Conservation (phyloP, 1,139 yeast species). For the Blastobotrys ciferrii region DNA sequence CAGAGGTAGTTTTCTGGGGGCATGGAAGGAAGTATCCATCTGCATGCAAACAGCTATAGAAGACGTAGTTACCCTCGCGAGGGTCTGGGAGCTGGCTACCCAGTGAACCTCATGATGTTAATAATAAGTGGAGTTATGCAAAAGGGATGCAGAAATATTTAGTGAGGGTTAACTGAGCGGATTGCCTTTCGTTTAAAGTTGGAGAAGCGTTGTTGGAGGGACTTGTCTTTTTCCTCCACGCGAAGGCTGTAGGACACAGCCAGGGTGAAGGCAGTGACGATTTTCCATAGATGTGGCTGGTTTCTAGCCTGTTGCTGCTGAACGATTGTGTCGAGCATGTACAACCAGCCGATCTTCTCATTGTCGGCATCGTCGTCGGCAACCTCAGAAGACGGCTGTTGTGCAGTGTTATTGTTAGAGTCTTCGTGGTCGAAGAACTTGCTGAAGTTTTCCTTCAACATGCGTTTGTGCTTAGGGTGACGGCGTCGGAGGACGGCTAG, state of each 20-base stretch:
- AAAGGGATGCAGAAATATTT: no score
- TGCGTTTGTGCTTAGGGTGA: conserved; percentile 22
- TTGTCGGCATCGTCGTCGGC: conserved; percentile 26
- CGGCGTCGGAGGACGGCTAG: conserved; percentile 22
- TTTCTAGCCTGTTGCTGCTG: conserved; percentile 3
- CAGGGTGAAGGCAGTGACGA: conserved; percentile 23
- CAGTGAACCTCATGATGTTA: no score
- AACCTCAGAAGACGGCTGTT: conserved; percentile 7
- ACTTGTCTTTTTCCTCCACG: conserved; percentile 14
- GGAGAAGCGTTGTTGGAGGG: conserved; percentile 11
- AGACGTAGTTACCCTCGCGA: no score
- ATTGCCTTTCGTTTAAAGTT: conserved; percentile 13
- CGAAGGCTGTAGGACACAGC: conserved; percentile 23
- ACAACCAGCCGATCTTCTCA: conserved; percentile 30
- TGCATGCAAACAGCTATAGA: no score
- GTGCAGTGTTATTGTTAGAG: background rate
- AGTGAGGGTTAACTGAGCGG: background rate
- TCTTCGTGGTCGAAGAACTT: conserved; percentile 10
- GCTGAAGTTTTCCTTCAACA: conserved; percentile 14
- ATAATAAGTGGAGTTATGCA: no score
- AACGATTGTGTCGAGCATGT: conserved; percentile 23
- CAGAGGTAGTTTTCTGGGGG: no score
- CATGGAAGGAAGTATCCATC: no score
- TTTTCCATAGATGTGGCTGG: conserved; percentile 22
- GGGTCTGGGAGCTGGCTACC: no score